Conservation (phyloP, 768 basidiomycete genomes). For the Boletus speciosus region DNA sequence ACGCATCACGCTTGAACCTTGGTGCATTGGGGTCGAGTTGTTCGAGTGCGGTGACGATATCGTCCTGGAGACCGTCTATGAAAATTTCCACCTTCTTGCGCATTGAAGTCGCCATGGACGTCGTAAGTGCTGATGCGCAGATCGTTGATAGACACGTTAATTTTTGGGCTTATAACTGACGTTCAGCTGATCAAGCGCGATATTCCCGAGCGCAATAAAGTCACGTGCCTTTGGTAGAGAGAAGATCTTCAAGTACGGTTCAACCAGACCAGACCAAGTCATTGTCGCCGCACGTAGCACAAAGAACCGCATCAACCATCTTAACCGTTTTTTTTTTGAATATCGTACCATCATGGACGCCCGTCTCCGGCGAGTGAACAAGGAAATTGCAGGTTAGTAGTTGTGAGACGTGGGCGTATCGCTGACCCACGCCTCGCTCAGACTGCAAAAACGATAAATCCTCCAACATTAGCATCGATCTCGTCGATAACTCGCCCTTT, state of each 20-base stretch:
- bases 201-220: constrained; percentile 12
- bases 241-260: background rate
- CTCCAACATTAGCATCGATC: constrained; percentile 80
- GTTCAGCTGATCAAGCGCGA: background rate
- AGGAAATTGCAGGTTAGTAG: constrained; percentile 79
- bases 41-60: constrained; percentile 77
- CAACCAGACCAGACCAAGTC: background rate
- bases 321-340: background rate
- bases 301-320: background rate
- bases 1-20: constrained; percentile 77
- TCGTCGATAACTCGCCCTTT: constrained; percentile 85
- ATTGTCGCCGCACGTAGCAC: background rate
- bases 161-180: background rate
- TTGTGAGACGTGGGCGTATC: background rate
- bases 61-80: constrained; percentile 70
- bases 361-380: constrained; percentile 84
- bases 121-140: background rate
- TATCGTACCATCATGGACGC: constrained; percentile 64
- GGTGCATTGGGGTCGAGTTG: constrained; percentile 68
- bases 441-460: constrained; percentile 96
- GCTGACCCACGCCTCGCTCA: constrained; percentile 30
- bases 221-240: constrained; percentile 19
- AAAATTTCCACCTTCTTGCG: constrained; percentile 74
- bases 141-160: background rate
- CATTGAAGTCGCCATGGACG: constrained; percentile 44